These are phyloP conservation scores for Crithidia expoeki DNA, from an alignment of 208 protist species.

Conservation along the genomic window DNA sequence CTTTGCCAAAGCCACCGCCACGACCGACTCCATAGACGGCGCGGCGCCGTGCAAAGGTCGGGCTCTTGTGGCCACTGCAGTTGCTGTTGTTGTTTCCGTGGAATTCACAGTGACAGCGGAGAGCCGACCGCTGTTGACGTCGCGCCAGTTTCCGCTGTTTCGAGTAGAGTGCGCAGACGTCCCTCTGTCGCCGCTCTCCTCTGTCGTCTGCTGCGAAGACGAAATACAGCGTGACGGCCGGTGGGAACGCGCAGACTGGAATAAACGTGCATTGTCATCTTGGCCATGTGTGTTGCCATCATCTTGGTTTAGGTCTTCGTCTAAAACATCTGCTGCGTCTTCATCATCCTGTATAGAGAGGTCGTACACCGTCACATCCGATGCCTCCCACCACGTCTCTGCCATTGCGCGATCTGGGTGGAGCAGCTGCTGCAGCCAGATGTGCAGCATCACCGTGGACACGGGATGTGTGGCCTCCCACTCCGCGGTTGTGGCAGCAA, in stretches of 20 bases:
- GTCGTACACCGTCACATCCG: constrained; percentile 15
- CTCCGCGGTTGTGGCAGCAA: not conserved
- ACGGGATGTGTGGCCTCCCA: not conserved
- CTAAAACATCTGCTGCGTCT: not conserved
- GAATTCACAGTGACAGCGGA: not conserved
- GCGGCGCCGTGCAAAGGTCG: not conserved
- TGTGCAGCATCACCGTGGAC: not conserved
- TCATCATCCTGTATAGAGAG: not conserved
- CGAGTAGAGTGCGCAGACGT: not conserved
- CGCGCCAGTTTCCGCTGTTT: not conserved
- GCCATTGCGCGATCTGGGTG: not conserved
- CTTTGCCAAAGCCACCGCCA: constrained; percentile 2
- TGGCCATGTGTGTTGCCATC: not conserved
- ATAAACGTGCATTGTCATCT: not conserved
- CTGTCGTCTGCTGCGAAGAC: not conserved
- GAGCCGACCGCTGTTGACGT: not conserved
- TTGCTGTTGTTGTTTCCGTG: not conserved
- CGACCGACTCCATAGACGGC: constrained; percentile 7
- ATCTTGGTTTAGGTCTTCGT: not conserved
- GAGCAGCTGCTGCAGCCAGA: constrained; percentile 3
- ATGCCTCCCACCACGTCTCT: constrained; percentile 18
- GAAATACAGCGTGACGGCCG: not conserved
- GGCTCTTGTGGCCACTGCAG: not conserved
- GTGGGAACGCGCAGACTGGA: not conserved
- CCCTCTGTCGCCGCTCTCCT: not conserved